phyloP scores from a whole-genome alignment of 805 yeast genomes.

The Scheffersomyces lignosus region DNA sequence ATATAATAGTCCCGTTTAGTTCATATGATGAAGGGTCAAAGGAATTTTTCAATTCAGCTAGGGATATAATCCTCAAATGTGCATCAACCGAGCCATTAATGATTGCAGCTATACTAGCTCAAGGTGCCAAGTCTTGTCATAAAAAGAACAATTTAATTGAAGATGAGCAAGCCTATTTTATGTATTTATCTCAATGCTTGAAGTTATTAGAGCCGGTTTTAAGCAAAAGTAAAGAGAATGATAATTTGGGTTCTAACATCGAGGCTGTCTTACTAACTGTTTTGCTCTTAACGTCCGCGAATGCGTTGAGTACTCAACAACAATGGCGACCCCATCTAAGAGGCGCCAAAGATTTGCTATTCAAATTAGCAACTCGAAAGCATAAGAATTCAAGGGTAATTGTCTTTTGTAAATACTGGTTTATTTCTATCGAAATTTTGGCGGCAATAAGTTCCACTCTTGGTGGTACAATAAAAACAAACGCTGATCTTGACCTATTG shows the following conservation, averaged over 20 bases:
- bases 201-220: constrained; percentile 52
- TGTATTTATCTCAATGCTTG: constrained; percentile 64
- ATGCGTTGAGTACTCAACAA: constrained; percentile 52
- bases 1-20: constrained; percentile 37
- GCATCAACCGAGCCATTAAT: constrained; percentile 61
- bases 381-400: constrained; percentile 46
- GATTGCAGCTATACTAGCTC: constrained; percentile 67
- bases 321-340: constrained; percentile 68
- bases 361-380: too few species aligned
- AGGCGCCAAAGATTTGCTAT: constrained; percentile 68
- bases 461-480: constrained; percentile 57
- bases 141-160: constrained; percentile 43
- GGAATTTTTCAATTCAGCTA: constrained; percentile 47
- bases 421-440: constrained; percentile 50
- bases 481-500: constrained; percentile 43
- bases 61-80: constrained; percentile 61
- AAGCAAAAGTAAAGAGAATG: constrained; percentile 5
- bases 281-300: constrained; percentile 60
- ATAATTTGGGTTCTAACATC: constrained; percentile 44
- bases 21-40: constrained; percentile 29
- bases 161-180: constrained; percentile 65
- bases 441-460: constrained; percentile 54
- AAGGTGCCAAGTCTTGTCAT: constrained; percentile 62
- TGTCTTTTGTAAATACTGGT: constrained; percentile 58
- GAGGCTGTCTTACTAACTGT: constrained; percentile 69